phyloP scores from a whole-genome alignment of 306 rosid genomes.

The Prunus kanzakura region DNA sequence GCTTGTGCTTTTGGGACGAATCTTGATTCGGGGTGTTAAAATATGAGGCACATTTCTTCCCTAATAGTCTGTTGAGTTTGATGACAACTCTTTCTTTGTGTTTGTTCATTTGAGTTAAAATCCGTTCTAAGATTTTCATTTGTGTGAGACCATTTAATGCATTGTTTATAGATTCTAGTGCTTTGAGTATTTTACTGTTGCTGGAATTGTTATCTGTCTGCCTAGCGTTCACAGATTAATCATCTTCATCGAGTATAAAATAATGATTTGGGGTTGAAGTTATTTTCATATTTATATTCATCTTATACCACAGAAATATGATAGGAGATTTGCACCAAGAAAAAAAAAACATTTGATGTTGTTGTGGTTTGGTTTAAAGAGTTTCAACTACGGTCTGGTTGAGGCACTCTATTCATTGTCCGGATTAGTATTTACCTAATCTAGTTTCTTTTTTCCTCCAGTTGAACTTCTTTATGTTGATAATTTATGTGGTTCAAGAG shows the following conservation, averaged over 20 bases:
- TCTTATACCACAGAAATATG: not conserved
- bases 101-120: not conserved
- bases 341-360: not conserved
- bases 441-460: not conserved
- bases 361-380: not conserved
- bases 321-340: not conserved
- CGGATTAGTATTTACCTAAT: no score
- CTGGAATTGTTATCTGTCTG: not conserved
- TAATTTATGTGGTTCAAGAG: not conserved
- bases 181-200: not conserved
- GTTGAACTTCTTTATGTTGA: not conserved
- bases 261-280: not conserved
- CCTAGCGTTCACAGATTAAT: not conserved
- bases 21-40: not conserved
- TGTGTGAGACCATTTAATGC: not conserved
- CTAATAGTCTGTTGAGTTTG: not conserved
- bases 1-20: not conserved
- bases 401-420: not conserved
- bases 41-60: not conserved
- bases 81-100: not conserved
- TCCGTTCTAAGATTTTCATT: not conserved
- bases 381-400: not conserved
- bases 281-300: not conserved
- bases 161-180: not conserved
- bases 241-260: not conserved